Evolutionary conservation across 2,329 filamentous ascomycete genomes (phyloP).

Genomic region (Arthrinium puccinioides): DNA sequence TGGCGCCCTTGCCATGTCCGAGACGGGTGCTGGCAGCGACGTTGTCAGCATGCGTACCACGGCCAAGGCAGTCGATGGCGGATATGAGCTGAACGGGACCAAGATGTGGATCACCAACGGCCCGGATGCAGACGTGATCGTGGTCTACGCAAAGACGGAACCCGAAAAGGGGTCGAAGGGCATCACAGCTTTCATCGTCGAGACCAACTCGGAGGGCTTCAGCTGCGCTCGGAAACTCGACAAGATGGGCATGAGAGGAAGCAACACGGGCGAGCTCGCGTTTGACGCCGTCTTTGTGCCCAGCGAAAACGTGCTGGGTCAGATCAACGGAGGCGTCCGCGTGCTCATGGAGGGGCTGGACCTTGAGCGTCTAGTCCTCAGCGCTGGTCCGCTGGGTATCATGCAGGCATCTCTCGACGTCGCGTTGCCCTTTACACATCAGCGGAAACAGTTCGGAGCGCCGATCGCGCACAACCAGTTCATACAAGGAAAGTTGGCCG

Average conservation of each 20-base stretch:
- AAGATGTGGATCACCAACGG: constrained; percentile 99
- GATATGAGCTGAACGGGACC: constrained; percentile 77
- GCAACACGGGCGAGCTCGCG: constrained; percentile 88
- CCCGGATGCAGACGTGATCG: constrained; percentile 83
- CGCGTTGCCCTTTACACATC: constrained; percentile 78
- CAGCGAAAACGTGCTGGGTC: constrained; percentile 69
- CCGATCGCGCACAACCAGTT: constrained; percentile 91
- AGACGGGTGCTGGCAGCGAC: constrained; percentile 84
- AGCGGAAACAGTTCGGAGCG: constrained; percentile 77
- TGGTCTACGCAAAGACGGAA: constrained; percentile 95
- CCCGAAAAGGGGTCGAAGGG: constrained; percentile 77
- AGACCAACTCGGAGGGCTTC: constrained; percentile 66
- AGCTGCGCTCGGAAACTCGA: constrained; percentile 85
- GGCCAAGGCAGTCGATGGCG: constrained; percentile 74
- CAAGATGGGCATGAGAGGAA: constrained; percentile 97
- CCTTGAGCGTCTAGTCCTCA: constrained; percentile 85
- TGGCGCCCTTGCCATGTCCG: constrained; percentile 90
- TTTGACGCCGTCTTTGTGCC: constrained; percentile 92
- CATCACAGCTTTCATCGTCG: constrained; percentile 90
- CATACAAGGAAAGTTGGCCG: constrained; percentile 84
- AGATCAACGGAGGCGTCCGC: constrained; percentile 72
- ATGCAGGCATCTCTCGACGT: constrained; percentile 91
- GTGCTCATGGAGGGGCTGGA: constrained; percentile 97
- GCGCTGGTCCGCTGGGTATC: constrained; percentile 81
- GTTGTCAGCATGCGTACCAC: constrained; percentile 93